Percentiles rank a stretch among this genome's conserved stretches.
Evolutionary conservation across 2,329 filamentous ascomycete genomes (phyloP).

Genomic region (Cladosporium oxysporum): DNA sequence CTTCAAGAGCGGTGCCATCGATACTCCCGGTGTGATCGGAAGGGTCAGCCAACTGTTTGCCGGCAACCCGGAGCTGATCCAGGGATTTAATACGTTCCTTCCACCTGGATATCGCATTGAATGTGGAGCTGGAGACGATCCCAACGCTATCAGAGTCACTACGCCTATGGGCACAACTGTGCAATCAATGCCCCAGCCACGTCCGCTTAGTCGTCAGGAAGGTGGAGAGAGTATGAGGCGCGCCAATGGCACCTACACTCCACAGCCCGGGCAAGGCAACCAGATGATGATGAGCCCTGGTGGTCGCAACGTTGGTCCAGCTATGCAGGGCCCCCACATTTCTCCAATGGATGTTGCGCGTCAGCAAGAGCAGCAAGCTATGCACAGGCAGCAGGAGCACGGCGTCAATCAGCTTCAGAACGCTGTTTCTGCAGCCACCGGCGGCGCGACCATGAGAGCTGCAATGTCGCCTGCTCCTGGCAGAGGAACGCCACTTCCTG

Average conservation of each 20-base stretch:
- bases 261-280: slow-evolving; percentile 40
- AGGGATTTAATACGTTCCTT: slow-evolving; percentile 97
- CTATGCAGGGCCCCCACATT: slow-evolving; percentile 35
- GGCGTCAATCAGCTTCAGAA: slow-evolving; percentile 67
- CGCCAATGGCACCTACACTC: slow-evolving; percentile 43
- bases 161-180: slow-evolving; percentile 98
- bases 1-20: slow-evolving; percentile 97
- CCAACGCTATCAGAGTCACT: slow-evolving; percentile 93
- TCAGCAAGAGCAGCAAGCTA: slow-evolving; percentile 36
- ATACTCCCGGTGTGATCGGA: slow-evolving; percentile 96
- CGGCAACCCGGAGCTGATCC: slow-evolving; percentile 82
- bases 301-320: slow-evolving; percentile 45
- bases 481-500: slow-evolving; percentile 52
- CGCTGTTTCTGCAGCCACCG: slow-evolving; percentile 60
- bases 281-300: slow-evolving; percentile 48
- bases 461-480: slow-evolving; percentile 53
- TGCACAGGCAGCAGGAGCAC: slow-evolving; percentile 65
- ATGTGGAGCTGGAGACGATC: slow-evolving; percentile 89
- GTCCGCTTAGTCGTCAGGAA: slow-evolving; percentile 42
- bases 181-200: slow-evolving; percentile 70
- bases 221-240: slow-evolving; percentile 28
- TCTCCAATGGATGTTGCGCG: slow-evolving; percentile 34
- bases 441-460: slow-evolving; percentile 48
- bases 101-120: slow-evolving; percentile 95
- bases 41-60: slow-evolving; percentile 94